Evolutionary conservation across 116 monocot species (phyloP).

Genomic region (Zostera marina): DNA sequence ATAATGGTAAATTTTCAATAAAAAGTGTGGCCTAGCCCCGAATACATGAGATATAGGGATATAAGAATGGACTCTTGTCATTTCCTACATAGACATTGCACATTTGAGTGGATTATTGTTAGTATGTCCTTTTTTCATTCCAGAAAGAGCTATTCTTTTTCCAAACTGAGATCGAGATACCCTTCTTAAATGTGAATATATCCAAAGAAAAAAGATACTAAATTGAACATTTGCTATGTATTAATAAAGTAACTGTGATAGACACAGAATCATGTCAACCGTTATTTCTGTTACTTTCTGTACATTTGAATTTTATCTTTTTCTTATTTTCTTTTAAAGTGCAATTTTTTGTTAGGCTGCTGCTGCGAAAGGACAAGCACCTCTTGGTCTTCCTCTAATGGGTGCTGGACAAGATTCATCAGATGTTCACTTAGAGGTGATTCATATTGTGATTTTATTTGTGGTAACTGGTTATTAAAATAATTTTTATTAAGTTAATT

Average conservation of each 20-base stretch:
- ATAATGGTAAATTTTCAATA: no score
- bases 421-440: constrained; percentile 47
- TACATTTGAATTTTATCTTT: not conserved
- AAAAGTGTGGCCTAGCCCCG: no score
- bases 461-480: not conserved
- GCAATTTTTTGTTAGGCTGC: constrained; percentile 42
- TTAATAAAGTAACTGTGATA: not conserved
- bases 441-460: not conserved
- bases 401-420: constrained; percentile 70
- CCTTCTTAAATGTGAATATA: constrained; percentile 1
- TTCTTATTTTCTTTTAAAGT: not conserved
- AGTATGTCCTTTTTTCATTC: not conserved
- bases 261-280: not conserved
- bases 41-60: no score
- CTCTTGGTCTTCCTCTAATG: constrained; percentile 86
- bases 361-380: constrained; percentile 85
- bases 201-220: not conserved
- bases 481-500: not conserved
- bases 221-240: no score
- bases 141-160: not conserved
- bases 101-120: not conserved
- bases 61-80: no score
- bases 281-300: not conserved
- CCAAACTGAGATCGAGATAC: not conserved
- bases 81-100: no score